Percentiles rank a stretch among this genome's conserved stretches.
These are phyloP conservation scores for Trametes meyenii DNA, from an alignment of 768 basidiomycete genomes.

Conservation along the genomic window DNA sequence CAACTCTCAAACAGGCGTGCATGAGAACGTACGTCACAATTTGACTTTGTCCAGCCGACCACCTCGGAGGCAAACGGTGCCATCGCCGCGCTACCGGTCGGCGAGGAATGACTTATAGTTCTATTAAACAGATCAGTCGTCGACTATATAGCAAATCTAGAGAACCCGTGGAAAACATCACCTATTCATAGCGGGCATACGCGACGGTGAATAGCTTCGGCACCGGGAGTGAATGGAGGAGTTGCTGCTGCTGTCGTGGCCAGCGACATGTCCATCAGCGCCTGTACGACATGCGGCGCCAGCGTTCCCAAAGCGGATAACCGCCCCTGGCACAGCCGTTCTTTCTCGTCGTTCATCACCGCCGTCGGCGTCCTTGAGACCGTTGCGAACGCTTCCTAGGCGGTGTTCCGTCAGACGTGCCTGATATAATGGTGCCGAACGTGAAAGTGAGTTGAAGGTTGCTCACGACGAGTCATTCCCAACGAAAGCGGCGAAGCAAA, in stretches of 20 bases:
- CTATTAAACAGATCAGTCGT: too few relatives aligned
- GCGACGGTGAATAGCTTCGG: background rate
- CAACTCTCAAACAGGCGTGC: too few relatives aligned
- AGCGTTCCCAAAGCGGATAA: background rate
- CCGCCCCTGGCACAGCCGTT: constrained; percentile 7
- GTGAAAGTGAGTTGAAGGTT: background rate
- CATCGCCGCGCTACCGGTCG: too few relatives aligned
- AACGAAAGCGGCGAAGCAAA: background rate
- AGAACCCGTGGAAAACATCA: background rate
- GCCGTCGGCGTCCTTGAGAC: background rate
- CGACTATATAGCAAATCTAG: too few relatives aligned
- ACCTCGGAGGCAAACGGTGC: too few relatives aligned
- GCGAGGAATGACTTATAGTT: too few relatives aligned
- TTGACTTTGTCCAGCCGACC: too few relatives aligned
- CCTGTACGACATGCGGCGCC: background rate
- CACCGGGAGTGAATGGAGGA: background rate
- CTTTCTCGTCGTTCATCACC: background rate
- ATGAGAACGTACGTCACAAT: too few relatives aligned
- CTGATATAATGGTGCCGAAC: background rate
- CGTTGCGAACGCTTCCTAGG: background rate
- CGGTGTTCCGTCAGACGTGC: background rate
- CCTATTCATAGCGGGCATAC: background rate
- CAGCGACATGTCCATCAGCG: background rate
- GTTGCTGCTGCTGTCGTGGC: background rate
- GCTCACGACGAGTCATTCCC: constrained; percentile 9